Percentiles rank a stretch among this genome's conserved stretches.
Evolutionary conservation across 495 filamentous ascomycete species (phyloP).

Genomic region (Pyrenula aspistea): DNA sequence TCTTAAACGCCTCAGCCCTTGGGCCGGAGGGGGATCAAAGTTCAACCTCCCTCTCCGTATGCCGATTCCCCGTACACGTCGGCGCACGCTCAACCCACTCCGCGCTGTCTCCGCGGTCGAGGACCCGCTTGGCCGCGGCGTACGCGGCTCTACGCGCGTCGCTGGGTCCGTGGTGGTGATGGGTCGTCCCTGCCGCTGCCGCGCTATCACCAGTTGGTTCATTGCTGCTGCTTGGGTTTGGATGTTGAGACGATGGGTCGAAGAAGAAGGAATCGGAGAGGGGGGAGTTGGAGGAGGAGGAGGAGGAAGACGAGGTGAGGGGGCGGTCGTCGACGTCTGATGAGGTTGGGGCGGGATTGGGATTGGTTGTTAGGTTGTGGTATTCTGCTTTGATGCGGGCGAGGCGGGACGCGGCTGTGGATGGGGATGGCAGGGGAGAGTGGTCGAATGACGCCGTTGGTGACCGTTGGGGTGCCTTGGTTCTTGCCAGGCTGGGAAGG

Average conservation of each 20-base stretch:
- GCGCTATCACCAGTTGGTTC: background rate
- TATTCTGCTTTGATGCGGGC: background rate
- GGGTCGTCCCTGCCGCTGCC: background rate
- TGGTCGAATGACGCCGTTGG: background rate
- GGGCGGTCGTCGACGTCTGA: background rate
- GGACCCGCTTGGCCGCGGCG: conserved; percentile 23
- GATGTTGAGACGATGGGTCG: too few species aligned
- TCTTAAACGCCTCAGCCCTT: too few species aligned
- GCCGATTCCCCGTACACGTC: conserved; percentile 33
- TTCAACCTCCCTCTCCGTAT: conserved; percentile 35
- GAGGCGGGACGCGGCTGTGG: background rate
- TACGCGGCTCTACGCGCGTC: conserved; percentile 18
- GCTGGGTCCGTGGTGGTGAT: conserved; percentile 3
- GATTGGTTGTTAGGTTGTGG: background rate
- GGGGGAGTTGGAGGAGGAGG: background rate
- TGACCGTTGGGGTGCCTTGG: background rate
- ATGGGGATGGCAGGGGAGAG: background rate
- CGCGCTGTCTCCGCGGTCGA: conserved; percentile 8
- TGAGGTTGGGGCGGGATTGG: background rate
- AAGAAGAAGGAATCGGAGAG: conserved; percentile 4
- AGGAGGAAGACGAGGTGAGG: background rate
- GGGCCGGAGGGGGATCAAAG: too few species aligned
- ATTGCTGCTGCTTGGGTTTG: conserved; percentile 12
- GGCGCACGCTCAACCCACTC: conserved; percentile 32
- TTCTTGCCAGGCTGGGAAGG: background rate